phyloP scores from a whole-genome alignment of 2,329 filamentous ascomycete genomes.

The Rutstroemia sp. region DNA sequence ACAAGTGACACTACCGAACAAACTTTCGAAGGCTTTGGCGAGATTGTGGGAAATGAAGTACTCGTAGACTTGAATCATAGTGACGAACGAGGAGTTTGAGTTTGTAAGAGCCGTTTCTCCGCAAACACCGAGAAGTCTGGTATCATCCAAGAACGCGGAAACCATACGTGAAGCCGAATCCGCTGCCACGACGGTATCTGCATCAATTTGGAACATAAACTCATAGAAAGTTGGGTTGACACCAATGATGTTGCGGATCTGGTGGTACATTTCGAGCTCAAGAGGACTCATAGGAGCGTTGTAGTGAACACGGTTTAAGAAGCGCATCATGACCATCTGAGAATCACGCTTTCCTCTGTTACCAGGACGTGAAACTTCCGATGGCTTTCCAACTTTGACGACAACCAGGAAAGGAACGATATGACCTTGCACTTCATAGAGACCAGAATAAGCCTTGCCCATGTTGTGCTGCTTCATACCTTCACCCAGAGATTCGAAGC shows the following conservation, averaged over 20 bases:
- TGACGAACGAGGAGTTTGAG: slow-evolving; percentile 85
- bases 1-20: slow-evolving; percentile 97
- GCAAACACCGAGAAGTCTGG: slow-evolving; percentile 85
- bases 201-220: slow-evolving; percentile 92
- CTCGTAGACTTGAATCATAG: slow-evolving; percentile 99
- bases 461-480: slow-evolving; percentile 98
- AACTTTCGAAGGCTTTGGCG: slow-evolving; percentile 91
- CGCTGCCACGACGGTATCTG: slow-evolving; percentile 85
- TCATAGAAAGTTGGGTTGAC: slow-evolving; percentile 99
- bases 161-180: slow-evolving; percentile 93
- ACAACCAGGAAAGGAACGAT: slow-evolving; percentile 97
- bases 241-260: slow-evolving; percentile 97
- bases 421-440: slow-evolving; percentile 96
- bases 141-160: slow-evolving; percentile 83
- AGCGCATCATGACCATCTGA: slow-evolving; percentile 97
- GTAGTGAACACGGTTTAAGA: slow-evolving; percentile 98
- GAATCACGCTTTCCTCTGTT: slow-evolving; percentile 99
- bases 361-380: slow-evolving; percentile 69
- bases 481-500: slow-evolving; percentile 93
- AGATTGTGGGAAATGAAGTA: slow-evolving; percentile 99
- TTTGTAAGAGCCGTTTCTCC: slow-evolving; percentile 93
- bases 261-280: slow-evolving; percentile 97
- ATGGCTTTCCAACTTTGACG: slow-evolving; percentile 87
- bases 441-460: slow-evolving; percentile 95
- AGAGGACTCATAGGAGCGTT: slow-evolving; percentile 93